These are phyloP conservation scores for Umbelopsis sp. DNA, from an alignment of 192 early-diverging fungal genomes.

Conservation along the genomic window DNA sequence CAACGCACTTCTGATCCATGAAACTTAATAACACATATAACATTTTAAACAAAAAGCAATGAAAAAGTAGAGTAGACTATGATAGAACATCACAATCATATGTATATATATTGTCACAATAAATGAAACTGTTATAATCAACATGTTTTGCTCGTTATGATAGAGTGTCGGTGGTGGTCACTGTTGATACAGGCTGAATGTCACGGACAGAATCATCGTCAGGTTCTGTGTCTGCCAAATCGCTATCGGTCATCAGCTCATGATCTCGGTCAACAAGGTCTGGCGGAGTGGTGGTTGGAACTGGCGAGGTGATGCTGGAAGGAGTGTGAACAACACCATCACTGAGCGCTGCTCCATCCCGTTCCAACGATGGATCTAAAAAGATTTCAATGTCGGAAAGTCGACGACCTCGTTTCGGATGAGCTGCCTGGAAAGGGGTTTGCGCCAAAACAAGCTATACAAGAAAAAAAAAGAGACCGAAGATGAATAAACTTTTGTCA, in stretches of 20 bases:
- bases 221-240: constrained; percentile 4
- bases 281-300: not conserved
- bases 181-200: not conserved
- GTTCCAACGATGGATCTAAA: constrained; percentile 25
- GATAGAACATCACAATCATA: not conserved
- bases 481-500: not conserved
- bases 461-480: not conserved
- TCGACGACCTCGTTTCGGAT: constrained; percentile 17
- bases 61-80: not conserved
- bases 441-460: constrained; percentile 32
- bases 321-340: constrained; percentile 6
- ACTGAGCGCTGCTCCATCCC: constrained; percentile 15
- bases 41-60: constrained; percentile 3
- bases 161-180: not conserved
- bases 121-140: not conserved
- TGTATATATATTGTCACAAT: not conserved
- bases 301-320: constrained; percentile 10
- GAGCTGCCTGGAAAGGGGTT: constrained; percentile 18
- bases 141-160: not conserved
- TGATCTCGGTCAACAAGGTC: constrained; percentile 16
- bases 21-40: not conserved
- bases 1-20: constrained; percentile 24
- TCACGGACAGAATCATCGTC: constrained; percentile 1
- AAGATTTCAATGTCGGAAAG: constrained; percentile 41
- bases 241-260: constrained; percentile 1